Base-by-base conservation (phyloP, 2,329 filamentous ascomycete species). In the Ophiostoma sp. region DNA sequence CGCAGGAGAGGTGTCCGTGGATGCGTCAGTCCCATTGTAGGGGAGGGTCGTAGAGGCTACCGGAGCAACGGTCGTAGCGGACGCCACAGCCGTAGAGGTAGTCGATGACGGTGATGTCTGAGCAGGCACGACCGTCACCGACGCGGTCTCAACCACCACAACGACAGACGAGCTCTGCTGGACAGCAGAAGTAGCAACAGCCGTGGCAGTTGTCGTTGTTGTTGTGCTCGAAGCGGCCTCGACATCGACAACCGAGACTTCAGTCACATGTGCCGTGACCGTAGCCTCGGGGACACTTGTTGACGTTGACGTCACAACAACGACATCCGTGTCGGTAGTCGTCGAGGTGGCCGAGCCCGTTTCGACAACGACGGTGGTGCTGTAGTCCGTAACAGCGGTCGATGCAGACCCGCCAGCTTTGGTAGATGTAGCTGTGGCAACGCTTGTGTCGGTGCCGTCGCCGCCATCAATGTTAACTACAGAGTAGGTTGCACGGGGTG, bases 401-500 rank as follows among this genome's bases (percentile, higher is more conserved):
- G 52, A 35, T 17, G 39, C 64, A 41, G 64, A 44, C 0, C 35
- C 35, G 13, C n/a, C 62, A 11, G 57, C 23, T 13, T 31, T 13
- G 33, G n/a, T 39, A 20, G 44, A 33, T 15, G 65, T 64, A 1
- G 67, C 4, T 3, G 68, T 68, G 5, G 67, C 52, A 5, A 41
- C 52, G 31, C 65, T n/a, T 10, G 39, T 65, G 23, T 20, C 68
- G 31, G 69, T 35, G 27, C 60, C 57, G 64, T 60, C 60, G 27
- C 71, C 74, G 54, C 74, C 79, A 65, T 79, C 76, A 70, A 80
- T 79, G 7, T 79, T 77, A 35, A 80, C 78, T 1, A 80, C 77
- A 11, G 79, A 80, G 68, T 79, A 80, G 1, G 78, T 80, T 48
- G 79, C 78, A 57, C 78, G 76, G 23, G 79, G 73, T 20, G 72